Base-by-base conservation (phyloP, 2,329 filamentous ascomycete species). In the Nemania sp. region DNA sequence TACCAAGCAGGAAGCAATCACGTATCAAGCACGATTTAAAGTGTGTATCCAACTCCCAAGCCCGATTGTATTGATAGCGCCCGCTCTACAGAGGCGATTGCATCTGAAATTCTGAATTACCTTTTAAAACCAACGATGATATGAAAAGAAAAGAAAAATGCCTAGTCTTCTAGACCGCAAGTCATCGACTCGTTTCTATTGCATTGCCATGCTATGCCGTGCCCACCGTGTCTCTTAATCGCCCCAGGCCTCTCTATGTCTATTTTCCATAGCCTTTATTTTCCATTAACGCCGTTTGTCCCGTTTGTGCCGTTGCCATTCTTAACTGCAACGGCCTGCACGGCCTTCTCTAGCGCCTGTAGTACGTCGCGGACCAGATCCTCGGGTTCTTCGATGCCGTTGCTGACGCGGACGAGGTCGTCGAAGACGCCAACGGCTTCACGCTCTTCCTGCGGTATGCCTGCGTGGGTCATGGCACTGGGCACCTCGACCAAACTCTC, bases 381-480 rank as follows among this genome's bases (percentile, higher is more conserved):
- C 57, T 86, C 85, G 6, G 84, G 83, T 68, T 99, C 94, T 76
- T 99, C 94, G 50, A 99, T 85, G 66, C 94, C 94, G 70, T 91
- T 97, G 80, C 91, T 96, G 56, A 99, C 80, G 61, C 94, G 83
- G 24, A 99, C 90, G 6, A 99, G 81, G 72, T 99, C 94, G 69
- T 99, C 94, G 68, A 86, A 97, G 26, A 99, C 91, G 57, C 94
- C 94, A 1, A 94, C 91, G 3, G 87, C 88, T 80, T 99, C 94
- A 53, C 94, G 82, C 78, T 96, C 86, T 57, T 91, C 91, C 70
- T 82, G 84, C 44, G 94, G 94, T 62, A 99, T 99, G 54, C 93
- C 94, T 20, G 91, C 90, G 73, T 99, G 94, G 15, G 94, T 99
- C 94, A 99, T 99, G 74, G 86, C 90, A 66, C 89, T 90, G 19